Evolutionary conservation across 2,329 filamentous ascomycete genomes (phyloP).

Genomic region (Fusarium sterilihyphosum): DNA sequence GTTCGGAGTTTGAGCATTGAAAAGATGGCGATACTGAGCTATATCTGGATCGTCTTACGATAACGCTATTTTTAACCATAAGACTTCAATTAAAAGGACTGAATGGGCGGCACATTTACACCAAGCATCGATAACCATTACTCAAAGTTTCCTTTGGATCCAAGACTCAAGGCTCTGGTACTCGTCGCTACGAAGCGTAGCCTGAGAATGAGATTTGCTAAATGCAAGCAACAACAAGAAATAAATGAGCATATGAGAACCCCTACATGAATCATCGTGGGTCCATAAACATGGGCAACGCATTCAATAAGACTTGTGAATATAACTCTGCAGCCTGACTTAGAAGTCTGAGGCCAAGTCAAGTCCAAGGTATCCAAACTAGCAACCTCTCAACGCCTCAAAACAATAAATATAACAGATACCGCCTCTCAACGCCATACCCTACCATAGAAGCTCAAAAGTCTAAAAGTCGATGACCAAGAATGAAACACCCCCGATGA

Average conservation of each 20-base stretch:
- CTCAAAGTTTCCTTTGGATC: not conserved
- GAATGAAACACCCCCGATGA: conserved; percentile 60
- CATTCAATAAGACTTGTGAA: not conserved
- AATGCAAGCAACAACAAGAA: not conserved
- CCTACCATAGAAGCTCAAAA: not conserved
- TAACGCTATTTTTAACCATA: not conserved
- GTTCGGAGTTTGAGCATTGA: not conserved
- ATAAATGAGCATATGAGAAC: not conserved
- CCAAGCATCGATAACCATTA: not conserved
- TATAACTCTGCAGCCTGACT: not conserved
- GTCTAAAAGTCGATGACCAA: conserved; percentile 17
- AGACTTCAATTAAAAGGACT: not conserved
- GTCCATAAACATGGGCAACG: not conserved
- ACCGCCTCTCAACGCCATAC: conserved; percentile 1
- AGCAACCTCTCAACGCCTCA: conserved; percentile 9
- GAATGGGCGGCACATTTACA: not conserved
- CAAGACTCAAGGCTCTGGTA: not conserved
- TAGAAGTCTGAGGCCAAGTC: not conserved
- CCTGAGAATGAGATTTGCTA: not conserved
- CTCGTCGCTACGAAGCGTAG: not conserved
- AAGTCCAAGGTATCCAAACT: conserved; percentile 6
- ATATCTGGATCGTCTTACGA: not conserved
- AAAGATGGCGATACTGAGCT: not conserved
- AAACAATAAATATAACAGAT: not conserved
- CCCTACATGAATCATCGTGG: no score